Percentiles rank a stretch among this genome's conserved stretches.
phyloP scores from a whole-genome alignment of 148 eudicot species.

The Chenopodium formosanum region DNA sequence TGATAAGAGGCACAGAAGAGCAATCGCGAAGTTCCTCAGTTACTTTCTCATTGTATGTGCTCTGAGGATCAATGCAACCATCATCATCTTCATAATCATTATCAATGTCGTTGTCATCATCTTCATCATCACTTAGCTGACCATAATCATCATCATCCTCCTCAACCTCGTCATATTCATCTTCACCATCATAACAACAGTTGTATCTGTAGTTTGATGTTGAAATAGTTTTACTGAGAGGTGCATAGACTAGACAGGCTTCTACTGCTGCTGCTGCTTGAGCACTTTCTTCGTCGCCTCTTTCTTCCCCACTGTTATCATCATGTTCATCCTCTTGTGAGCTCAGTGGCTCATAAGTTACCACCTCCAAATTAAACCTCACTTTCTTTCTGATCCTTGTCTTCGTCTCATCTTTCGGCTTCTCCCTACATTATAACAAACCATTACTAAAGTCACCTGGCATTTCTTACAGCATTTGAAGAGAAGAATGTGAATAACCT shows the following conservation, averaged over 20 bases:
- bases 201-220: conserved; percentile 27
- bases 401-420: conserved; percentile 38
- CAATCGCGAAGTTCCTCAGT: conserved; percentile 10
- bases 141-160: conserved; percentile 19
- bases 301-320: conserved; percentile 16
- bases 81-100: neutral
- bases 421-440: conserved; percentile 28
- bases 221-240: neutral
- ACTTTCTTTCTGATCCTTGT: conserved; percentile 57
- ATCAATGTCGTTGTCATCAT: neutral
- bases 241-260: neutral
- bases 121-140: conserved; percentile 26
- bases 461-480: neutral
- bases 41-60: conserved; percentile 2
- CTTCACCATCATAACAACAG: conserved; percentile 26
- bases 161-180: conserved; percentile 9
- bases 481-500: conserved; percentile 1
- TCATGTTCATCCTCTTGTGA: conserved; percentile 29
- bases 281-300: conserved; percentile 11
- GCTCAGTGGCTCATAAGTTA: conserved; percentile 57
- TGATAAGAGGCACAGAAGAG: conserved; percentile 18
- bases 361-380: conserved; percentile 64
- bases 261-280: neutral
- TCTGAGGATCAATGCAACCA: conserved; percentile 7
- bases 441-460: neutral